Base-by-base conservation (phyloP, 192 early-diverging fungal species). In the Funneliformis mosseae region DNA sequence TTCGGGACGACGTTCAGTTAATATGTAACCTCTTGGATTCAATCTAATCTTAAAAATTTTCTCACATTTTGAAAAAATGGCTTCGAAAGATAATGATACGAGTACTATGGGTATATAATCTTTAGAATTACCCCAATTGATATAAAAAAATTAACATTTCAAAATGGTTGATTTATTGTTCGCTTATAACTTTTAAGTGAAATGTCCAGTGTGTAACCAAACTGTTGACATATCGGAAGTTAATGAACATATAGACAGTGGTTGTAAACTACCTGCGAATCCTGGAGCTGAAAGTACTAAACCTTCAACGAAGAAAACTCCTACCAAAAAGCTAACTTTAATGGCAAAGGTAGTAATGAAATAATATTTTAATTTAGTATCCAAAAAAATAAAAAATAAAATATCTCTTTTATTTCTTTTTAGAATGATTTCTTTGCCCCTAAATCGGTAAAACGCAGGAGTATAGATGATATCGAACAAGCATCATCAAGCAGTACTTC, bases 401-500 rank as follows among this genome's bases (percentile, higher is more conserved):
- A 68, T 21, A 7, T 7, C 27, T 33, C 14, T n/a, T 23, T 38
- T 11, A 27, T 33, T 33, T 21, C n/a, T 38, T 11, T 33, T 68
- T 68, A 68, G 66, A 33, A 33, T 27, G 38, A 68, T 68, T 68
- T 68, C 66, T 68, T 68, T 28, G 25, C 66, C 12, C 27, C 38
- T 39, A 68, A 28, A 68, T 16, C 25, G 27, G 27, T 21, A 33
- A 25, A 61, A 61, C 60, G 60, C 60, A 61, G 23, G 23, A 61
- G 3, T 33, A 33, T 0, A 33, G 33, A 33, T 33, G 33, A 33
- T 33, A 33, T 33, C 33, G 33, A 33, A 33, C 33, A 33, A 33
- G 3, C 33, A 33, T 33, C 50, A 55, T 55, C 16, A 21, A 7
- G 16, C 7, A 55, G 21, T 6, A 16, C 50, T 55, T 55, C 50